Conservation (phyloP, 2,329 filamentous ascomycete genomes). For the Aspergillus vadensis region DNA sequence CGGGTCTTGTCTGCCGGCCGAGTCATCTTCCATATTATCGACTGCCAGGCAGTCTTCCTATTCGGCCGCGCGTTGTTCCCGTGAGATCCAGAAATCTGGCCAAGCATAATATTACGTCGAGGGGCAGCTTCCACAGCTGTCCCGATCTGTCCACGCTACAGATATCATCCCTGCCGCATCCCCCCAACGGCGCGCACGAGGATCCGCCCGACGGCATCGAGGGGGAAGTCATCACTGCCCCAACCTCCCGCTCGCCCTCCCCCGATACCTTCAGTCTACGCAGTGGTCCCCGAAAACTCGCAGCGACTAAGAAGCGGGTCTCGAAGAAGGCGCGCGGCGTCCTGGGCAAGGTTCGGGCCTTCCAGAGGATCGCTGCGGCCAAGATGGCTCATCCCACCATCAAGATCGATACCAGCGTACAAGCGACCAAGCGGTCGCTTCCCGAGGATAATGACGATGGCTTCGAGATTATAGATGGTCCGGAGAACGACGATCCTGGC, state of each 20-base stretch:
- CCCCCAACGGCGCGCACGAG: slow-evolving; percentile 25
- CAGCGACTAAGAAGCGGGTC: slow-evolving; percentile 36
- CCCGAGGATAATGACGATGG: slow-evolving; percentile 39
- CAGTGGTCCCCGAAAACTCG: slow-evolving; percentile 32
- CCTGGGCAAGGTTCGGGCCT: slow-evolving; percentile 44
- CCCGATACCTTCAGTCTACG: slow-evolving; percentile 34
- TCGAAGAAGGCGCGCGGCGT: slow-evolving; percentile 44
- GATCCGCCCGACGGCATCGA: slow-evolving; percentile 30
- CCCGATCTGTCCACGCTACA: slow-evolving; percentile 45
- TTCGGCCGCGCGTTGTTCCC: slow-evolving; percentile 21
- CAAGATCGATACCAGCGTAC: slow-evolving; percentile 43
- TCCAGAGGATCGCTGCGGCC: slow-evolving; percentile 42
- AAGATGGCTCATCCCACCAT: slow-evolving; percentile 47
- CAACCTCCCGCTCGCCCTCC: slow-evolving; percentile 35
- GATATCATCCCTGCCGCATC: slow-evolving; percentile 31
- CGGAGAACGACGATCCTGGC: slow-evolving; percentile 31
- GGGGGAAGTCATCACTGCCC: slow-evolving; percentile 31
- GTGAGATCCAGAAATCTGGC: slow-evolving; percentile 43
- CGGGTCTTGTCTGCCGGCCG: background rate
- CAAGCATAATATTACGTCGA: slow-evolving; percentile 38
- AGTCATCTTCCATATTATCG: slow-evolving; percentile 1
- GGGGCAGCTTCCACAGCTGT: slow-evolving; percentile 48
- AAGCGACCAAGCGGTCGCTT: slow-evolving; percentile 41
- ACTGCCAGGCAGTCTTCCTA: background rate
- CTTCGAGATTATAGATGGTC: slow-evolving; percentile 27